Base-by-base conservation (phyloP, 164 flowering plant genomes). In the Platanus orientalis region DNA sequence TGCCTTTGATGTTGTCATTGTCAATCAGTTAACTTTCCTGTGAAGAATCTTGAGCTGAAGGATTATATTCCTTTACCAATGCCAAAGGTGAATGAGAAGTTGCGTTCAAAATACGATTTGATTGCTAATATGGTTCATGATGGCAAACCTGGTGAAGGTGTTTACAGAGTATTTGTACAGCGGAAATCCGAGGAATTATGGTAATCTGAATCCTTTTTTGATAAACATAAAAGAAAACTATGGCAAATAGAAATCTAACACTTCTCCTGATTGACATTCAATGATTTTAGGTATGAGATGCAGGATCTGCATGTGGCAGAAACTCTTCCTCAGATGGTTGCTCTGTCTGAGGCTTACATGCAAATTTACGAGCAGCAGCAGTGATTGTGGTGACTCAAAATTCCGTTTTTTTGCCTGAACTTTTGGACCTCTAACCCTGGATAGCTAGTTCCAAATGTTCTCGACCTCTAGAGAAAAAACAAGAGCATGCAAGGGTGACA, bases 291-390 rank as follows among this genome's bases (percentile, higher is more conserved):
- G 97, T 95, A 89, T 64, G 99, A 95, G 83, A 90, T 95, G 97
- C 99, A 95, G 76, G 99, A 92, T 71, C 76, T 95, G 62, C 99
- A 95, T 69, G 97, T 92, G 40, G 79, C 97, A 2, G 99, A 95
- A 74, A 92, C 97, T 12, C 89, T 95, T 59, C 97, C 99, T 9
- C 96, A 95, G 68, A 92, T 95, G 97, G 99, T 95, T 70, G 99
- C 97, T 4, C n/a, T n/a, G n/a, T n/a, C n/a, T n/a, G n/a, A 95
- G 70, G 72, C 99, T 9, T 95, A 92, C 71, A 87, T 92, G 97
- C 99, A 95, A 84, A 90, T 95, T 62, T 95, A 95, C 61, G 97
- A 95, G 86, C 97, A 82, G 72, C 99, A 91, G 42, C 89, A 83
- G 70, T 79, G 76, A 72, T 13, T n/a, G n/a, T n/a, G n/a, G n/a